These are phyloP conservation scores for Globisporangium yorkense DNA, from an alignment of 352 stramenopile genomes.

Conservation along the genomic window DNA sequence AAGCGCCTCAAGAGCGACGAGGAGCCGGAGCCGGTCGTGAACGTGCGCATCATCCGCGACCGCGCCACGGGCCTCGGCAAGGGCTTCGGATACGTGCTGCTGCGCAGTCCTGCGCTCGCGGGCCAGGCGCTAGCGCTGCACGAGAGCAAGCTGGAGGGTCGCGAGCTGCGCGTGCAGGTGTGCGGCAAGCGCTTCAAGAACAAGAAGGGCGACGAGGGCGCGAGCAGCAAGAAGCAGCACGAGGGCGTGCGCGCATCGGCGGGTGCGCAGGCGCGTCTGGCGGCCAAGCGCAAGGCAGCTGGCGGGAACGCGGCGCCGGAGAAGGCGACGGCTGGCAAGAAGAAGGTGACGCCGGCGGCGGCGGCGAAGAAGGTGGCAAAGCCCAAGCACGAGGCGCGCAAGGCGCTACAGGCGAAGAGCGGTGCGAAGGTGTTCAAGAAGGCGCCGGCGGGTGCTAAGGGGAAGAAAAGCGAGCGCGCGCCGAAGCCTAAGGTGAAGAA, in stretches of 20 bases:
- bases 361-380: constrained; percentile 39
- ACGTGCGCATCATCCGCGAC: constrained; percentile 88
- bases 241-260: constrained; percentile 47
- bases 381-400: constrained; percentile 53
- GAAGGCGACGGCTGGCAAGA: constrained; percentile 3
- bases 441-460: constrained; percentile 13
- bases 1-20: constrained; percentile 66
- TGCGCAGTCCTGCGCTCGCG: constrained; percentile 60
- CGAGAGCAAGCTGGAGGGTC: constrained; percentile 59
- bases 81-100: constrained; percentile 88
- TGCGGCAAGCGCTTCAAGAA: constrained; percentile 86
- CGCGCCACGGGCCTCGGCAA: constrained; percentile 86
- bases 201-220: constrained; percentile 45
- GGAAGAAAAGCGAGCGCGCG: constrained; percentile 12
- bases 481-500: constrained; percentile 48
- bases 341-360: constrained; percentile 14
- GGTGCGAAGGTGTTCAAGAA: constrained; percentile 15
- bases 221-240: constrained; percentile 25
- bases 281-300: constrained; percentile 42
- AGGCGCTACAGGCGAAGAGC: constrained; percentile 25
- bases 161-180: constrained; percentile 69
- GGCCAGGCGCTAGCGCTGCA: constrained; percentile 66
- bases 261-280: constrained; percentile 52
- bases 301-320: constrained; percentile 4
- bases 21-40: constrained; percentile 63